Evolutionary conservation across 352 stramenopile genomes (phyloP), one percentile per base, ranked within the genome.

Genomic region (Pythium grandisporangium): DNA sequence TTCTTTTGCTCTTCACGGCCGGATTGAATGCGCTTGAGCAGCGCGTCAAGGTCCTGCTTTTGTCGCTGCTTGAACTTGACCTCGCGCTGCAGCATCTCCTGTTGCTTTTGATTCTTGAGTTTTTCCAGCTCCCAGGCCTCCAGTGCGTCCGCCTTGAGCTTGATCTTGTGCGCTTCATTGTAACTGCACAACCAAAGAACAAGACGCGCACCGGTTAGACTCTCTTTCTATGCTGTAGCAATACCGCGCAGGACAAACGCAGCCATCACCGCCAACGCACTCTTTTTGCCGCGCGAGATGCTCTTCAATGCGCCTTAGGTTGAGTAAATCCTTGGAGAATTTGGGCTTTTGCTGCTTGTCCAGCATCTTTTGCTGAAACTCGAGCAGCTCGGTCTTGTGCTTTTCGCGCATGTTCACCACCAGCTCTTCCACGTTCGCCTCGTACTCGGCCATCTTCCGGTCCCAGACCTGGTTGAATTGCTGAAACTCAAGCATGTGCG

Each of bases 401-500:
- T 84, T 80, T 32, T 93, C 80, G 24, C 90, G 90, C 87, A 98
- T 96, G 24, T 68, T 70, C n/a, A 90, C 65, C 16, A 96, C 79
- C 16, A 97, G 67, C 42, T 92, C 66, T 45, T 96, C 69, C 6
- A 92, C 86, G 53, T 97, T 95, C 45, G 73, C 60, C 48, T 98
- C 88, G 54, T 97, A 98, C 37, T 97, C 92, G 35, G 88, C 68
- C 76, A 97, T 97, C 60, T 96, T 98, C 45, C 92, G 83, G 55
- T 98, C 92, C 94, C 94, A 98, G 27, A 95, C 70, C 29, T 91
- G 66, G 67, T 98, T 98, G 49, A 98, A 98, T 61, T 98, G 88
- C 70, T 98, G 93, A 54, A 97, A 98, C 70, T 98, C 93, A 35
- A 98, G 80, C 91, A 98, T 98, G 61, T 98, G 93, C n/a, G 93